A percentile compares a stretch with the other conserved stretches of the same genome.
These are phyloP conservation scores for Fusarium sp. DNA, from an alignment of 2,329 filamentous ascomycete genomes.

Conservation along the genomic window DNA sequence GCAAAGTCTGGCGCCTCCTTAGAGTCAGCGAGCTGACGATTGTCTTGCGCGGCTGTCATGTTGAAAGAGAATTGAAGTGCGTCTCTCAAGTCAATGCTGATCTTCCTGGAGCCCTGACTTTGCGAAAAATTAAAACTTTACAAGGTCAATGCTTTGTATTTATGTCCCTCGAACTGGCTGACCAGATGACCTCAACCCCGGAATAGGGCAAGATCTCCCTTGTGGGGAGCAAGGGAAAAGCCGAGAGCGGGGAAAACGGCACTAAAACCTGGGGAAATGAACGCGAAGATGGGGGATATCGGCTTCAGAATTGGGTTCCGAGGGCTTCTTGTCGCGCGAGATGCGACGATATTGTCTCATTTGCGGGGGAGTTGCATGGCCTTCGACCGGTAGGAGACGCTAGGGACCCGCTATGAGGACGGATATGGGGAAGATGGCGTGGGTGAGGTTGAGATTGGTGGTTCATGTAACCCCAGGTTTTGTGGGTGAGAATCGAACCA, in stretches of 20 bases:
- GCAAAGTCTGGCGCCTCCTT: conserved; percentile 33
- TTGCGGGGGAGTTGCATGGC: not conserved
- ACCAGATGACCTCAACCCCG: not conserved
- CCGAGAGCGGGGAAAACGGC: conserved; percentile 27
- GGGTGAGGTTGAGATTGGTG: not conserved
- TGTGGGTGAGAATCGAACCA: not conserved
- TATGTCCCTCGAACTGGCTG: conserved; percentile 16
- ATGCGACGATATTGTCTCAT: conserved; percentile 11
- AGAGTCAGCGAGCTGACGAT: conserved; percentile 10
- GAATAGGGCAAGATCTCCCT: conserved; percentile 14
- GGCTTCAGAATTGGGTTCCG: conserved; percentile 36
- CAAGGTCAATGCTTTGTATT: conserved; percentile 25
- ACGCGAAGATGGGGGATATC: conserved; percentile 8
- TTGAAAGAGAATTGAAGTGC: not conserved
- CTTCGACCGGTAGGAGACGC: not conserved
- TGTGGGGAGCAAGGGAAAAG: conserved; percentile 18
- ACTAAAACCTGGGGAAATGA: conserved; percentile 25
- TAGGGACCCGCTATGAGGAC: conserved; percentile 20
- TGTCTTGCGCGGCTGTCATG: conserved; percentile 15
- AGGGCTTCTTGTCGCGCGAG: not conserved
- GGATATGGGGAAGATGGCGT: conserved; percentile 17
- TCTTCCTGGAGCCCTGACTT: not conserved
- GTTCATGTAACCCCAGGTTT: not conserved
- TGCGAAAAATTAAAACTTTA: not conserved
- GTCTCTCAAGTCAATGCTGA: not conserved